These are phyloP conservation scores for Coniochaeta ligniaria DNA, from an alignment of 2,329 filamentous ascomycete species.

Conservation along the genomic window DNA sequence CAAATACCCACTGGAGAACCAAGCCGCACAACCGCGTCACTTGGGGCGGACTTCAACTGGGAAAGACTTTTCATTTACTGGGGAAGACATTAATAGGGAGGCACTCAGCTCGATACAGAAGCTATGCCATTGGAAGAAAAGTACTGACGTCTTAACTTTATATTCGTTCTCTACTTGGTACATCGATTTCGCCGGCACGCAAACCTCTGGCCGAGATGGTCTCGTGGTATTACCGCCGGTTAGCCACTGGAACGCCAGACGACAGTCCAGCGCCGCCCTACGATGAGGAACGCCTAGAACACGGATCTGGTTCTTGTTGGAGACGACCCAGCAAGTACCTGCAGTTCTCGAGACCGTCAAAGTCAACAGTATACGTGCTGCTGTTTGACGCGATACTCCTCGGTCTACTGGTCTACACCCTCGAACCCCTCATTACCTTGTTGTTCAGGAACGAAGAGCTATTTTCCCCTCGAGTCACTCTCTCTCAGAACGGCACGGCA, in stretches of 20 bases:
- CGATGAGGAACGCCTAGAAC: not conserved
- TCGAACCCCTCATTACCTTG: constrained; percentile 65
- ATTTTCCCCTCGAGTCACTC: constrained; percentile 17
- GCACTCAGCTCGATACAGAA: not conserved
- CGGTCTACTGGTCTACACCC: constrained; percentile 57
- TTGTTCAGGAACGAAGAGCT: constrained; percentile 39
- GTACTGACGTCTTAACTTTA: not conserved
- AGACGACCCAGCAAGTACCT: not conserved
- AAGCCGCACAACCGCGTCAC: not conserved
- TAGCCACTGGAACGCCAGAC: not conserved
- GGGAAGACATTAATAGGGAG: not conserved
- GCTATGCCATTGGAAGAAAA: not conserved
- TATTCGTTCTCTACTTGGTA: not conserved
- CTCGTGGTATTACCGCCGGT: not conserved
- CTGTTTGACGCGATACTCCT: constrained; percentile 20
- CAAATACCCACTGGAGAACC: not conserved
- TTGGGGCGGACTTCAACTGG: not conserved
- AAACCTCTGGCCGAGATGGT: not conserved
- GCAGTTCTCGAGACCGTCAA: constrained; percentile 5
- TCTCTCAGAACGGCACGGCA: constrained; percentile 3
- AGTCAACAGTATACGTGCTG: constrained; percentile 46
- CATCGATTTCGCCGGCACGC: not conserved
- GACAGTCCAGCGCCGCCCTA: not conserved
- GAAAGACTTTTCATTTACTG: not conserved
- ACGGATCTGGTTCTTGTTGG: not conserved